Evolutionary conservation across 768 basidiomycete genomes (phyloP).

Genomic region (Rubroboletus pulcherrimus): DNA sequence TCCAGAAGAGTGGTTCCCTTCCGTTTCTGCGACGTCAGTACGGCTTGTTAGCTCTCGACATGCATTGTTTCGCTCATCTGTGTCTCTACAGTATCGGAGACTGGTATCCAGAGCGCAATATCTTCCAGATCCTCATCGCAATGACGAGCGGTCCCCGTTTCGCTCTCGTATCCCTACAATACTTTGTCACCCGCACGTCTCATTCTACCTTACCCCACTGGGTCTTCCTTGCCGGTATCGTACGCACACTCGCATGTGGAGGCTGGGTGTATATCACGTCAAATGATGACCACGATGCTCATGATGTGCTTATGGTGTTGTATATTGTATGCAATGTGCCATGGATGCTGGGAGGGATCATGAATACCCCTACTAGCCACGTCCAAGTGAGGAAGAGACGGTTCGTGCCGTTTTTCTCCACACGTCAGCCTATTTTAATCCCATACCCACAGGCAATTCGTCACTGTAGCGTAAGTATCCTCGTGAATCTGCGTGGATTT

Average conservation of each 20-base stretch:
- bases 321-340: constrained; percentile 84
- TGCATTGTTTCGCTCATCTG: background rate
- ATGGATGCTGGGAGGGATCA: constrained; percentile 79
- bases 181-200: constrained; percentile 49
- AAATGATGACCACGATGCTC: constrained; percentile 74
- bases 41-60: background rate
- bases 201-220: constrained; percentile 44
- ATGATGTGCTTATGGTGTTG: constrained; percentile 84
- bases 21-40: constrained; percentile 78
- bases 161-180: constrained; percentile 59
- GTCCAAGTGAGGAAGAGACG: constrained; percentile 45
- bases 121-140: constrained; percentile 87
- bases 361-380: constrained; percentile 46
- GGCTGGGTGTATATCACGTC: constrained; percentile 94
- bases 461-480: constrained; percentile 45
- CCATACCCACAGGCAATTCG: constrained; percentile 39
- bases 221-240: constrained; percentile 57
- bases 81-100: constrained; percentile 71
- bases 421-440: background rate
- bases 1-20: constrained; percentile 89
- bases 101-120: constrained; percentile 81
- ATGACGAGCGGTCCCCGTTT: constrained; percentile 83
- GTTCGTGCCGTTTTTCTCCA: constrained; percentile 33
- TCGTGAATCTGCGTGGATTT: background rate
- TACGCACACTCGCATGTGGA: constrained; percentile 78